phyloP scores from a whole-genome alignment of 2,329 filamentous ascomycete genomes.

The Beauveria pseudobassiana region DNA sequence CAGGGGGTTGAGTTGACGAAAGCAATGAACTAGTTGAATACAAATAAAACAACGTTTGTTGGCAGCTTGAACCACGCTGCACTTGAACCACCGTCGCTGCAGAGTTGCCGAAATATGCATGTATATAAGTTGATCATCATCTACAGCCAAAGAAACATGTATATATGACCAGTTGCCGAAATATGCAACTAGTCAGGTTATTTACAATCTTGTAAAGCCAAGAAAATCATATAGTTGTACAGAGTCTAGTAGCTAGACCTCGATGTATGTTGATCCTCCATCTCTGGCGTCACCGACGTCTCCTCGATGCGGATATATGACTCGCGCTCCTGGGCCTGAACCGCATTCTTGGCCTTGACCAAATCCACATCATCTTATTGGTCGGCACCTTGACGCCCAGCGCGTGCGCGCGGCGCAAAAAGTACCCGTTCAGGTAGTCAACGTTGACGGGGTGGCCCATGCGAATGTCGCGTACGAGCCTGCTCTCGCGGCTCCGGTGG shows the following conservation, averaged over 20 bases:
- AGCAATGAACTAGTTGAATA: not conserved
- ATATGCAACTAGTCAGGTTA: not conserved
- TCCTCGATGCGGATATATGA: slow-evolving; percentile 28
- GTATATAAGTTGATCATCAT: not conserved
- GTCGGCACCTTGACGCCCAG: slow-evolving; percentile 63
- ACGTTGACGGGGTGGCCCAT: slow-evolving; percentile 63
- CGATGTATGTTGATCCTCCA: slow-evolving; percentile 18
- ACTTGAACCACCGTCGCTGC: too few relatives aligned
- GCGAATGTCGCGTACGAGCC: slow-evolving; percentile 61
- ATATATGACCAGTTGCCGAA: too few relatives aligned
- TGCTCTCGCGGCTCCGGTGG: slow-evolving; percentile 46
- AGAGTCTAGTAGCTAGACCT: slow-evolving; percentile 8
- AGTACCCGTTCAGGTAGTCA: slow-evolving; percentile 82
- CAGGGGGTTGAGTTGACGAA: not conserved
- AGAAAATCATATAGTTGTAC: slow-evolving; percentile 1
- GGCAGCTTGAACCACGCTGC: too few relatives aligned
- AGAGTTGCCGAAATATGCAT: too few relatives aligned
- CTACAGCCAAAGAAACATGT: not conserved
- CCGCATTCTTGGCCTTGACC: slow-evolving; percentile 60
- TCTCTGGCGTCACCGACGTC: slow-evolving; percentile 22
- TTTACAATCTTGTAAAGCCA: not conserved
- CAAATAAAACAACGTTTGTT: too few relatives aligned
- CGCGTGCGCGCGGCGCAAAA: slow-evolving; percentile 64
- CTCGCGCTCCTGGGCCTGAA: slow-evolving; percentile 25
- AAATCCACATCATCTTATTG: slow-evolving; percentile 67